phyloP scores from a whole-genome alignment of 352 stramenopile species.

The Pythium rishiriense region DNA sequence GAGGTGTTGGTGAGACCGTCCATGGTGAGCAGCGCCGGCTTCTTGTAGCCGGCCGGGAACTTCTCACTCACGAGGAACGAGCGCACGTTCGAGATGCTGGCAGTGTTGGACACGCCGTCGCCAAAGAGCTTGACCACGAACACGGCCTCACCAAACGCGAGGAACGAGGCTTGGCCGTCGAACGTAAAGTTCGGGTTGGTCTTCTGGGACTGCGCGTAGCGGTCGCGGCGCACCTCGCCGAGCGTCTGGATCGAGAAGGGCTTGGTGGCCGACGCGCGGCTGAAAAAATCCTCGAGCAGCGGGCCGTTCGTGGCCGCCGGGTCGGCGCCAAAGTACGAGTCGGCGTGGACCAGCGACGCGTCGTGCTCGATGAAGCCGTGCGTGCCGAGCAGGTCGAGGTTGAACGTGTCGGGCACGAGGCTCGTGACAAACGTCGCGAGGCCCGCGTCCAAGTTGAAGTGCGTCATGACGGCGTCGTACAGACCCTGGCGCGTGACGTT shows the following conservation, averaged over 20 bases:
- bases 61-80: constrained; percentile 35
- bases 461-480: constrained; percentile 31
- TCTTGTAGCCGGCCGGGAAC: constrained; percentile 31
- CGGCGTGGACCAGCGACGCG: constrained; percentile 43
- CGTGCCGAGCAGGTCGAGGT: constrained; percentile 44
- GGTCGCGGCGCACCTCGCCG: constrained; percentile 27
- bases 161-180: constrained; percentile 6
- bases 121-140: constrained; percentile 32
- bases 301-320: constrained; percentile 29
- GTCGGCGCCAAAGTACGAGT: constrained; percentile 42
- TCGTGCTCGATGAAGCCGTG: constrained; percentile 50
- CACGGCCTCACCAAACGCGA: constrained; percentile 35
- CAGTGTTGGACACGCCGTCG: constrained; percentile 18
- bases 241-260: constrained; percentile 16
- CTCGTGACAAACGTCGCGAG: constrained; percentile 32
- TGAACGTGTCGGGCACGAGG: constrained; percentile 35
- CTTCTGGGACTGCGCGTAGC: constrained; percentile 9
- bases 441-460: too few species aligned
- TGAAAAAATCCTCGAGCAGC: constrained; percentile 35
- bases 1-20: constrained; percentile 7
- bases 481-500: constrained; percentile 31
- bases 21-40: constrained; percentile 14
- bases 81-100: constrained; percentile 10
- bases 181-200: constrained; percentile 14
- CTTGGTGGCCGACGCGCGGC: constrained; percentile 21